Evolutionary conservation across 768 basidiomycete species (phyloP).

Genomic region (Lactarius hatsudake): DNA sequence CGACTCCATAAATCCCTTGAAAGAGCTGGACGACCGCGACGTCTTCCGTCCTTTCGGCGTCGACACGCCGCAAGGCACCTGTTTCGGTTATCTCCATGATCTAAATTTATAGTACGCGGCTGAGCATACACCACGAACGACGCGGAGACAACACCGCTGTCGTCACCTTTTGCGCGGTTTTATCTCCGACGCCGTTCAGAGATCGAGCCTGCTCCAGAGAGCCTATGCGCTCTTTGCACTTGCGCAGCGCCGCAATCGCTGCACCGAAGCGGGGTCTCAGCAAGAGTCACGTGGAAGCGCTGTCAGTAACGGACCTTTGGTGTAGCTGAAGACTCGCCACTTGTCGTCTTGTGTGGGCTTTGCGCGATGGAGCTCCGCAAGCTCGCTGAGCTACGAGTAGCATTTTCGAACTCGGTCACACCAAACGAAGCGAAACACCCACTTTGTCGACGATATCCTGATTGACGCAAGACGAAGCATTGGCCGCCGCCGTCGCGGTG

Average conservation of each 20-base stretch:
- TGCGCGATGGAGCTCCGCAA: constrained; percentile 60
- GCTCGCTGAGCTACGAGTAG: constrained; percentile 55
- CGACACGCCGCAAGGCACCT: constrained; percentile 65
- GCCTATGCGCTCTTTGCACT: constrained; percentile 55
- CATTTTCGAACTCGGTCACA: neutral
- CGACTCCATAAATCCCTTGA: constrained; percentile 84
- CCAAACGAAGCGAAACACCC: neutral
- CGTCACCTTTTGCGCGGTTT: constrained; percentile 68
- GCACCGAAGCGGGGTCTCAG: neutral
- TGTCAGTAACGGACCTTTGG: constrained; percentile 50
- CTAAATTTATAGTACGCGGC: constrained; percentile 36
- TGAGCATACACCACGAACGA: neutral
- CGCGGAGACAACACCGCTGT: neutral
- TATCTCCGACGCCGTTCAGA: constrained; percentile 65
- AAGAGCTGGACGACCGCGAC: constrained; percentile 56
- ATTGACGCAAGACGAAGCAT: constrained; percentile 47
- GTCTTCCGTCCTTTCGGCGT: constrained; percentile 64
- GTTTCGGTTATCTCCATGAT: constrained; percentile 81
- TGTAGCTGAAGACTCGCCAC: constrained; percentile 66
- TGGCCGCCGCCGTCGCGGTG: constrained; percentile 32
- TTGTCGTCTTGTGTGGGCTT: constrained; percentile 58
- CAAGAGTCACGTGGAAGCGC: neutral
- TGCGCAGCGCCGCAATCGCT: constrained; percentile 61
- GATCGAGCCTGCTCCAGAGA: constrained; percentile 56
- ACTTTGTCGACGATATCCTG: constrained; percentile 77